Base-by-base conservation (phyloP, 805 yeast species). In the Candida coquimbonensis region DNA sequence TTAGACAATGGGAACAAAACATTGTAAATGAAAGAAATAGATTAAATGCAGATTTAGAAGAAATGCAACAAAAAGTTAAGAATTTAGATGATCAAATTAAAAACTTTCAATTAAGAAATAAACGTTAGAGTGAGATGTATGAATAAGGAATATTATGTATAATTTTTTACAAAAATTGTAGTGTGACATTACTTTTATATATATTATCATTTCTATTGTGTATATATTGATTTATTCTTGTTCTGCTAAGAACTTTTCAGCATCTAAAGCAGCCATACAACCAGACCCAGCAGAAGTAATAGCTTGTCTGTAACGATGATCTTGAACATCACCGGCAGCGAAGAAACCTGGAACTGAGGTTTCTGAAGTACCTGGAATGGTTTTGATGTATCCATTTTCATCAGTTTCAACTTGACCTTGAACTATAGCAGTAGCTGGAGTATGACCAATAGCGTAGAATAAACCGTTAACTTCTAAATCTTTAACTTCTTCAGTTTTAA, bases 271-370 rank as follows among this genome's bases (percentile, higher is more conserved):
- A 60, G 99, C 99, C 97, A 90, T 91, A 77, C 99, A 93, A 53
- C 99, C 99, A 52, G 96, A 78, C 63, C 99, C 99, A n/a, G 99
- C 99, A 66, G 97, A 89, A 37, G 99, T 93, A 63, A 93, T 88
- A 48, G 99, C 99, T 74, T 93, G 99, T 81, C 99, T 87, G 71
- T 91, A 93, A 65, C 78, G 80, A 68, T 87, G 83, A 70, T 93
- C 99, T 71, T 93, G 99, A 47, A 93, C 99, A 64, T 93, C 99
- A 70, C 99, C 99, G 49, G 99, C 99, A 49, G 99, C 99, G 57
- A 85, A 93, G 51, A 93, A 87, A 65, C 97, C 98, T 61, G 77
- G 78, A 49, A 91, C 78, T 13, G 95, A 81, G 40, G 99, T 93
- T 57, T 73, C 68, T 16, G 98, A 72, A 19, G 96, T 73, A 51